These are phyloP conservation scores for Keqinozyma sinolaborantium DNA, from an alignment of 1,139 yeast species.

Conservation along the genomic window DNA sequence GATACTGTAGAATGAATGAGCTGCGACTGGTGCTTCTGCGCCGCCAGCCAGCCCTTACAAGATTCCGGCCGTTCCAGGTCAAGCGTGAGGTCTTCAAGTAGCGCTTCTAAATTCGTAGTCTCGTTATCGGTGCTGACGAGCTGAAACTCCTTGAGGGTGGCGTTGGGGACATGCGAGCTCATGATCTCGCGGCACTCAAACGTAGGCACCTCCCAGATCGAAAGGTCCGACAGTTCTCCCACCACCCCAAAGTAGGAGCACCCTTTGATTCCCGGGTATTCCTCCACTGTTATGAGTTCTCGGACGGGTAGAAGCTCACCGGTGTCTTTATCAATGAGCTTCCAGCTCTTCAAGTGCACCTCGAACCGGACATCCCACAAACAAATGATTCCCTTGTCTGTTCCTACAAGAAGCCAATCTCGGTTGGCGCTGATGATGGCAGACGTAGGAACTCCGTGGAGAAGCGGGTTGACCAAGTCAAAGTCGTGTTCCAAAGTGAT, in stretches of 20 bases:
- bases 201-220: constrained; percentile 75
- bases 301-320: constrained; percentile 10
- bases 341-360: constrained; percentile 59
- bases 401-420: constrained; percentile 71
- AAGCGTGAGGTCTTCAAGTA: constrained; percentile 8
- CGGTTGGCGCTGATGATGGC: constrained; percentile 52
- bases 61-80: constrained; percentile 6
- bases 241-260: constrained; percentile 22
- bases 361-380: constrained; percentile 82
- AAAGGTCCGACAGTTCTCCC: constrained; percentile 61
- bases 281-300: constrained; percentile 7
- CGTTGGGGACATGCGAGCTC: constrained; percentile 5
- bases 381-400: constrained; percentile 66
- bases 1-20: constrained; percentile 26
- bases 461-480: constrained; percentile 50
- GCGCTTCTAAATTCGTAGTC: constrained; percentile 5
- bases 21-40: neutral
- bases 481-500: constrained; percentile 49
- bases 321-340: constrained; percentile 33
- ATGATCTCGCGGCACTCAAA: constrained; percentile 60
- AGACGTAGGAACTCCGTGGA: constrained; percentile 63
- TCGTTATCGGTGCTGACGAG: constrained; percentile 8
- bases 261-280: constrained; percentile 42
- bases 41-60: neutral
- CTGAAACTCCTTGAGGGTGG: constrained; percentile 7